Base-by-base conservation (phyloP, 352 stramenopile genomes). In the Phytopythium ostracodes region DNA sequence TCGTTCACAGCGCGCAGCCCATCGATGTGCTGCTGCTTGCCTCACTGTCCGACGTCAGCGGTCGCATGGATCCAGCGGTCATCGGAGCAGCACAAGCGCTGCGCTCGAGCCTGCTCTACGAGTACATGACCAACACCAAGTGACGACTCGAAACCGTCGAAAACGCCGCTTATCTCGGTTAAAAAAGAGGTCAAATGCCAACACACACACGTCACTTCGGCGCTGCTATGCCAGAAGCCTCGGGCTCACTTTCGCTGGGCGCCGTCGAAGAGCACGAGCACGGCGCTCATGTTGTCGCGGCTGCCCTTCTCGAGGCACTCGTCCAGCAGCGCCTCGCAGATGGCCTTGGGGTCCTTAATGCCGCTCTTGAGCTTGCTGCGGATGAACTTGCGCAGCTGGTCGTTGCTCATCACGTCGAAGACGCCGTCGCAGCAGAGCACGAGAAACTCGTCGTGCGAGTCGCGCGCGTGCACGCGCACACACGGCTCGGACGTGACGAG, bases 351-450 rank as follows among this genome's bases (percentile, higher is more conserved):
- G 60, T 74, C 80, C 62, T 70, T 72, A 8, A 72, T 44, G 5
- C 64, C 70, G 35, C 50, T 77, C 60, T 89, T 89, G 54, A 93
- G 70, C 66, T 92, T 91, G 65, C 66, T 68, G 8, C 84, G 81
- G 25, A 97, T 87, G 59, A 97, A 98, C 67, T 96, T 91, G 50
- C 92, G 84, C 56, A 94, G 74, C 73, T 98, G 89, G 69, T 98
- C 87, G 69, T 98, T 96, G 66, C 77, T 94, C 88, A 98, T 98
- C 35, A 98, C 94, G 63, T 98, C 94, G 73, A 92, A 98, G 59
- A 98, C 93, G 59, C 94, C 94, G 63, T 98, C 94, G 63, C 92
- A 98, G 50, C 83, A 90, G 18, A 98, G 77, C 56, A 97, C 74
- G 18, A 98, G 73, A 63, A 98, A 97, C 70, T 98, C 88, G 67